Percentiles rank a stretch among this genome's conserved stretches.
These are phyloP conservation scores for Carallia brachiata DNA, from an alignment of 345 rosid genomes.

Conservation along the genomic window DNA sequence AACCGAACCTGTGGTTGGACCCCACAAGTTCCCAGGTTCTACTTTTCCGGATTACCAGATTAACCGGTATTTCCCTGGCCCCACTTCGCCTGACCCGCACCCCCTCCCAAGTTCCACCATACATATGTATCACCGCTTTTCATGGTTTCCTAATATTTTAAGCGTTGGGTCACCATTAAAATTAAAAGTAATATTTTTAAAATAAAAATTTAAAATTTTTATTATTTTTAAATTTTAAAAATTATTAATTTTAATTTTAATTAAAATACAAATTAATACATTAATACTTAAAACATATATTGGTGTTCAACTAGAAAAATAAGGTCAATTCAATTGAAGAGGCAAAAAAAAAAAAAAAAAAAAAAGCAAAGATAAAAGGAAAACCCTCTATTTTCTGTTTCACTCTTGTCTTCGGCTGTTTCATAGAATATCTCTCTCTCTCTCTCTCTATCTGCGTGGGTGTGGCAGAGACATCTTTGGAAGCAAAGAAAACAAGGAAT, in stretches of 20 bases:
- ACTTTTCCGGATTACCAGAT: conserved; percentile 2
- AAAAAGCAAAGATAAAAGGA: neutral
- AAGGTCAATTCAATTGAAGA: too few relatives aligned
- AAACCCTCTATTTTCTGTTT: neutral
- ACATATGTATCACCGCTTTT: too few relatives aligned
- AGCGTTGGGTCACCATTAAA: too few relatives aligned
- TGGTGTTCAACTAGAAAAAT: too few relatives aligned
- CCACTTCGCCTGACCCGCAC: neutral
- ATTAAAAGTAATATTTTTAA: too few relatives aligned
- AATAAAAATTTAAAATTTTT: too few relatives aligned
- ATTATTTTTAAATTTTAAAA: too few relatives aligned
- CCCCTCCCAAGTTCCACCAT: neutral
- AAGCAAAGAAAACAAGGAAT: neutral
- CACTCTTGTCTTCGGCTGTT: neutral
- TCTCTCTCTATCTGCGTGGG: conserved; percentile 15
- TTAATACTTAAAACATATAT: too few relatives aligned
- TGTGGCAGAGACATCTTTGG: neutral
- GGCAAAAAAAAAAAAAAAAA: neutral
- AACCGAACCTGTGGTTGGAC: conserved; percentile 21
- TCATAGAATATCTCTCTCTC: neutral
- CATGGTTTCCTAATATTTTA: too few relatives aligned
- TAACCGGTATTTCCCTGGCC: conserved; percentile 15
- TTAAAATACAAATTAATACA: too few relatives aligned
- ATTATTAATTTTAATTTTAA: too few relatives aligned
- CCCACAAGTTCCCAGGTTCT: conserved; percentile 13